Base-by-base conservation (phyloP, 768 basidiomycete genomes). In the Russula brevipes region DNA sequence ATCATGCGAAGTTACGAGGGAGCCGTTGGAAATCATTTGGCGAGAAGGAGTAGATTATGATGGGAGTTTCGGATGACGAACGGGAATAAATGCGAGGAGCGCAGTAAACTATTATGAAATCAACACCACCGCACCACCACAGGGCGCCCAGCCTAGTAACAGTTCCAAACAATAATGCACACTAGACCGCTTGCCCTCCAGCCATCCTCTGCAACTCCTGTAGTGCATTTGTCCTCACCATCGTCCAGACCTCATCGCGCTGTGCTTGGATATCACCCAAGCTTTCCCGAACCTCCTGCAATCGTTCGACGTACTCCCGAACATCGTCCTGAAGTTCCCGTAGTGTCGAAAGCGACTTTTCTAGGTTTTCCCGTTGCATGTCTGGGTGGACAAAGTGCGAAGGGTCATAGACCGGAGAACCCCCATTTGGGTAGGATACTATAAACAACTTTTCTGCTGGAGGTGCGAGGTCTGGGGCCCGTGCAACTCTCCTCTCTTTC, bases 291-390 rank as follows among this genome's bases (percentile, higher is more conserved):
- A 94, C 89, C 72, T 94, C 92, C 69, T 89, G 83, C 58, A 94
- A 74, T 33, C 91, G 82, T 70, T 93, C 91, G 5, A 88, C 85
- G 70, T 94, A 94, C 73, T 94, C 92, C 50, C 90, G 79, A 5
- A 88, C 88, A 68, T 94, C 92, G 69, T 94, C 92, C 67, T 90
- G 87, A 24, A 94, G 76, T 68, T 94, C 92, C 56, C 88, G 83
- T 57, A 94, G 74, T 2, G 83, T 80, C 16, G 86, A 82, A 42
- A 93, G 68, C 14, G 87, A 85, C 71, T 89, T 91, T 70, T 92
- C 89, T 59, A 94, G 71, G 14, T 77, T 85, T 52, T 85, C 86
- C 61, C 83, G 73, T 67, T 90, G 88, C 75, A 82, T 80, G 60
- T 87, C 84, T 24, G 84, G 83, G 4, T 81, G 81, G 6, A 82